These are phyloP conservation scores for Penstemon barbatus DNA, from an alignment of 257 asterid genomes.

Conservation along the genomic window DNA sequence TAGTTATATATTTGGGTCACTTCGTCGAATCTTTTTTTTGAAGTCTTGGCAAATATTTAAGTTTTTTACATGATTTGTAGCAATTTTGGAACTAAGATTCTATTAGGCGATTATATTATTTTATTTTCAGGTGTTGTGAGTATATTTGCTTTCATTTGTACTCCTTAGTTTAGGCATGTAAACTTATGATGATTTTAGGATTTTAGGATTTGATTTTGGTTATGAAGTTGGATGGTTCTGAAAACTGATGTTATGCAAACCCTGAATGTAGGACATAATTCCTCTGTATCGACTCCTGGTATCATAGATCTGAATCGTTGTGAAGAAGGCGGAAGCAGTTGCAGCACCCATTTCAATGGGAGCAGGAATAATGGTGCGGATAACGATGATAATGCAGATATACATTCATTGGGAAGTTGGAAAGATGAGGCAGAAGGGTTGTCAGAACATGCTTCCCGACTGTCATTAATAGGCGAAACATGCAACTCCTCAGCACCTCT, in stretches of 20 bases:
- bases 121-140: neutral
- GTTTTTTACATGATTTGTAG: conserved; percentile 7
- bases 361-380: conserved; percentile 47
- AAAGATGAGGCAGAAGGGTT: conserved; percentile 55
- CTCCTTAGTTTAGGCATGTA: too few species aligned
- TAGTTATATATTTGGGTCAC: neutral
- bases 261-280: conserved; percentile 30
- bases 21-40: neutral
- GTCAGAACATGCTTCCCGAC: conserved; percentile 37
- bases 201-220: conserved; percentile 10
- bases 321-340: conserved; percentile 40
- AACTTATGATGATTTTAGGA: neutral
- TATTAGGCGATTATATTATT: neutral
- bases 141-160: too few species aligned
- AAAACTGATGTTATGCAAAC: conserved; percentile 24
- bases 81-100: neutral
- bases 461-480: conserved; percentile 36
- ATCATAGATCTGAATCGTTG: conserved; percentile 32
- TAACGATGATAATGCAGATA: conserved; percentile 51
- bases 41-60: neutral
- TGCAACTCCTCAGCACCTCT: conserved; percentile 34
- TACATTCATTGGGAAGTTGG: conserved; percentile 72
- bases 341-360: conserved; percentile 48
- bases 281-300: conserved; percentile 36
- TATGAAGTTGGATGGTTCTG: conserved; percentile 25